These are phyloP conservation scores for Pichia phayaonensis DNA, from an alignment of 805 yeast genomes.

Conservation along the genomic window DNA sequence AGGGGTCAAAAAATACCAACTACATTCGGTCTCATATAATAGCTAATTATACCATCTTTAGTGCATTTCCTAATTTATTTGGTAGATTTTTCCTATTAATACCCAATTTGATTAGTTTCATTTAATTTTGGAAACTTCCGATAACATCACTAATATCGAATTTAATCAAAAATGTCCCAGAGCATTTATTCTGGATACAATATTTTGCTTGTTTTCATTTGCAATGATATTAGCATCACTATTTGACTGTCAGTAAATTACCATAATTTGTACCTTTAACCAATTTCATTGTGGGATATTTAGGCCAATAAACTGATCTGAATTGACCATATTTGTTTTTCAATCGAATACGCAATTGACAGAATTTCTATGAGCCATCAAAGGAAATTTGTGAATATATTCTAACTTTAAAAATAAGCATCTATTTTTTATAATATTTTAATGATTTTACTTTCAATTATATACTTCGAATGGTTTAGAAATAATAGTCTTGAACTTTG, in stretches of 20 bases:
- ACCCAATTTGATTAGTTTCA: not conserved
- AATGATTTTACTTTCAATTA: slow-evolving; percentile 1
- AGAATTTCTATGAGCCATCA: slow-evolving; percentile 62
- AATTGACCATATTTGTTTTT: slow-evolving; percentile 42
- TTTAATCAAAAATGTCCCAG: slow-evolving; percentile 15
- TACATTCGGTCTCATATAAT: too few species aligned
- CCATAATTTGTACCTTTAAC: slow-evolving; percentile 38
- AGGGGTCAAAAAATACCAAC: too few species aligned
- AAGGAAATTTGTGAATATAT: slow-evolving; percentile 22
- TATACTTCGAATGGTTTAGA: slow-evolving; percentile 11
- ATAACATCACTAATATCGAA: slow-evolving; percentile 8
- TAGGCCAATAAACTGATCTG: slow-evolving; percentile 44
- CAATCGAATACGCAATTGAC: slow-evolving; percentile 49
- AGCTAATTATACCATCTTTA: not conserved
- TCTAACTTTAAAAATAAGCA: slow-evolving; percentile 29
- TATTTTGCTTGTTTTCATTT: not conserved
- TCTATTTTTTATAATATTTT: slow-evolving; percentile 21
- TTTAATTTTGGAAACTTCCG: not conserved
- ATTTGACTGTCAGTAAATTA: slow-evolving; percentile 32
- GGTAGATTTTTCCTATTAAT: slow-evolving; percentile 9
- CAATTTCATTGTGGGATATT: slow-evolving; percentile 41
- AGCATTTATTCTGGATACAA: slow-evolving; percentile 9
- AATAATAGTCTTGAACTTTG: not conserved
- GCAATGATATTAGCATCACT: not conserved
- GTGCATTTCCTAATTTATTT: slow-evolving; percentile 2